Evolutionary conservation across 371 early-diverging fungal species (phyloP).

Genomic region (Saksenaea oblongispora): DNA sequence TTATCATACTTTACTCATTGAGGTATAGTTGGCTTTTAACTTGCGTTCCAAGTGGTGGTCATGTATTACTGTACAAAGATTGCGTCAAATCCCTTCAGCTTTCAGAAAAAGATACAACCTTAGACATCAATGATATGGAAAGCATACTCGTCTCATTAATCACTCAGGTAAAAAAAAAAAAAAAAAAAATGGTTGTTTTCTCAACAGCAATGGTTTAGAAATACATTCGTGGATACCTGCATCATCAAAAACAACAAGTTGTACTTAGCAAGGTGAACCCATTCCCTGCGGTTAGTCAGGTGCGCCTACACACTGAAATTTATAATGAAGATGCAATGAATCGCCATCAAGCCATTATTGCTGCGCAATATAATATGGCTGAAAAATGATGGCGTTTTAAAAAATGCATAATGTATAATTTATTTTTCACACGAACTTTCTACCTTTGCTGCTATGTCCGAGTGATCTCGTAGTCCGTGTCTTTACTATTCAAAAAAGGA

Average conservation of each 20-base stretch:
- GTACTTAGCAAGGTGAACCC: constrained; percentile 79
- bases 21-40: not conserved
- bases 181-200: not conserved
- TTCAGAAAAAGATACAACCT: constrained; percentile 16
- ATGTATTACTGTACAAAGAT: constrained; percentile 14
- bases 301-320: constrained; percentile 13
- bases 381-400: too few species aligned
- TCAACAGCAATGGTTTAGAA: constrained; percentile 44
- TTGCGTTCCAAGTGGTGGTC: not conserved
- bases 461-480: too few species aligned
- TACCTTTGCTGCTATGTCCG: too few species aligned
- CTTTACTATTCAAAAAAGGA: too few species aligned
- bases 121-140: constrained; percentile 35
- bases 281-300: constrained; percentile 61
- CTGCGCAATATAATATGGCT: not conserved
- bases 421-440: too few species aligned
- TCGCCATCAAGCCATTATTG: not conserved
- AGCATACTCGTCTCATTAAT: constrained; percentile 44
- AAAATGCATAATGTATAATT: too few species aligned
- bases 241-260: constrained; percentile 74
- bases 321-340: constrained; percentile 19
- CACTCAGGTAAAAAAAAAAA: constrained; percentile 36
- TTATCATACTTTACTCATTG: not conserved
- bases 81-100: constrained; percentile 28
- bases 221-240: constrained; percentile 85